phyloP scores from a whole-genome alignment of 1,284 basidiomycete species.

The Lentinula novae-zelandiae region DNA sequence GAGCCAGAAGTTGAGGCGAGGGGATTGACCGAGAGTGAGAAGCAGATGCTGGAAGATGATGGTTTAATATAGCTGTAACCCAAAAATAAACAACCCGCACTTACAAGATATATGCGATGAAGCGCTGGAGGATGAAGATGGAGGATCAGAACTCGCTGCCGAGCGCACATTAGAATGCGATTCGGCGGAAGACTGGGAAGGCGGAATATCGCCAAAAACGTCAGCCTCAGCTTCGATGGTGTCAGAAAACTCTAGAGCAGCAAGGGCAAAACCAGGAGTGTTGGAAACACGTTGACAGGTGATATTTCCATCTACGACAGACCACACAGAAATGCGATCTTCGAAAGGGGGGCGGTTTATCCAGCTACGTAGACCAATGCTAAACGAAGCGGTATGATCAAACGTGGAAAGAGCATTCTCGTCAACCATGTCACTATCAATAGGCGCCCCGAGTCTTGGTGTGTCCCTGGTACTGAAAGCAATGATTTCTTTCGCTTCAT shows the following conservation, averaged over 20 bases:
- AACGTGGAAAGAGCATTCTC: slow-evolving; percentile 42
- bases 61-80: slow-evolving; percentile 10
- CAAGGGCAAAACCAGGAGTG: slow-evolving; percentile 51
- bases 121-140: slow-evolving; percentile 19
- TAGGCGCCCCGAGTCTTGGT: slow-evolving; percentile 22
- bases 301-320: slow-evolving; percentile 35
- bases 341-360: slow-evolving; percentile 71
- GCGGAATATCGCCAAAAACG: slow-evolving; percentile 19
- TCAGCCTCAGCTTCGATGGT: slow-evolving; percentile 58
- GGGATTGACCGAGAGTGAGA: slow-evolving; percentile 16
- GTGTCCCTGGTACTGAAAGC: slow-evolving; percentile 37
- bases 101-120: slow-evolving; percentile 18
- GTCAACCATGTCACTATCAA: slow-evolving; percentile 34
- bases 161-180: slow-evolving; percentile 5
- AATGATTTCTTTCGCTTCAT: slow-evolving; percentile 47
- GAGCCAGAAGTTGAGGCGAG: slow-evolving; percentile 37
- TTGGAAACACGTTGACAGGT: slow-evolving; percentile 40
- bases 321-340: slow-evolving; percentile 57
- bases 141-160: slow-evolving; percentile 3
- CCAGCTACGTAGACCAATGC: slow-evolving; percentile 63
- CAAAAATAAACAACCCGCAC: slow-evolving; percentile 3
- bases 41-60: slow-evolving; percentile 16
- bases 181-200: neutral
- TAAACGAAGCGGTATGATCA: slow-evolving; percentile 37
- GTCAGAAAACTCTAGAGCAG: slow-evolving; percentile 69